phyloP scores from a whole-genome alignment of 345 rosid genomes.

The thale cress (Arabidopsis thaliana) region TAIR10.1 NC_003070.9:28885501-28886000 shows the following conservation, averaged over 20 bases:
- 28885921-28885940: neutral
- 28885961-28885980: neutral
- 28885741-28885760: conserved; percentile 1
- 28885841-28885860: neutral
- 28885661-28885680: conserved; percentile 34
- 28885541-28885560: neutral
- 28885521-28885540: conserved; percentile 10
- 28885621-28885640: neutral
- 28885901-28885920: neutral
- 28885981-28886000: conserved; percentile 7
- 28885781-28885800: neutral
- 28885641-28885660: conserved; percentile 36
- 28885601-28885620: conserved; percentile 30
- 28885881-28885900: neutral
- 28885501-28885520: conserved; percentile 38
- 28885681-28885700: neutral
- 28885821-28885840: neutral
- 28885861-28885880: neutral
- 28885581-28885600: conserved; percentile 37
- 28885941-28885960: neutral
- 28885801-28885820: neutral
- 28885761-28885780: neutral
- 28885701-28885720: conserved; percentile 11
- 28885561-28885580: conserved; percentile 2
- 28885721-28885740: neutral